phyloP scores from a whole-genome alignment of 177 flowering plant species.

The Vitis hybrid region DNA sequence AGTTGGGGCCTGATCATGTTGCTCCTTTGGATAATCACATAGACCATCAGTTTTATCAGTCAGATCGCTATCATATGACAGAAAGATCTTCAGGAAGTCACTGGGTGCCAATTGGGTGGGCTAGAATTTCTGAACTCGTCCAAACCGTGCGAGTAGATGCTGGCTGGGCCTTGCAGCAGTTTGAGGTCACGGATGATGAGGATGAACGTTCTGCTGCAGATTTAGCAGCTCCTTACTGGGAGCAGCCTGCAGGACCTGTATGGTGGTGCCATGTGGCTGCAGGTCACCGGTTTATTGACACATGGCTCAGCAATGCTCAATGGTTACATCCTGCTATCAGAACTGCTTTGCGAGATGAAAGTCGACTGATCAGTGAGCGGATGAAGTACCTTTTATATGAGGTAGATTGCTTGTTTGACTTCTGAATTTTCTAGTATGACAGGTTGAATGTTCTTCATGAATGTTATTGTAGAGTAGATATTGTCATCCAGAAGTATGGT shows the following conservation, averaged over 20 bases:
- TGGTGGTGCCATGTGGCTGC: constrained; percentile 98
- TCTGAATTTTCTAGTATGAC: neutral
- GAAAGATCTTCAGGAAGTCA: constrained; percentile 43
- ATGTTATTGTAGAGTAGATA: neutral
- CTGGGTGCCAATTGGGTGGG: constrained; percentile 97
- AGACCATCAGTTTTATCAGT: constrained; percentile 23
- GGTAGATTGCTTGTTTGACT: constrained; percentile 42
- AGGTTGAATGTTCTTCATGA: neutral
- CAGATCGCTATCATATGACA: constrained; percentile 16
- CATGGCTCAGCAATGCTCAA: constrained; percentile 82
- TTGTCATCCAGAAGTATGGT: neutral
- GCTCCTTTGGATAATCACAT: constrained; percentile 24
- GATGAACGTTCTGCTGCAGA: constrained; percentile 80
- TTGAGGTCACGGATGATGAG: constrained; percentile 54
- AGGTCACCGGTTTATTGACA: constrained; percentile 46
- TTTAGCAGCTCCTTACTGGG: constrained; percentile 93
- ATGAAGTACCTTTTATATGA: constrained; percentile 93
- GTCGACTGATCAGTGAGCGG: constrained; percentile 80
- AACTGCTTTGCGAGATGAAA: constrained; percentile 89
- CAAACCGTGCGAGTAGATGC: constrained; percentile 65
- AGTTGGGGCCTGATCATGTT: constrained; percentile 17
- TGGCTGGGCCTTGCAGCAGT: constrained; percentile 52
- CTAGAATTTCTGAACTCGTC: constrained; percentile 74
- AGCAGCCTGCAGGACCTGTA: constrained; percentile 81
- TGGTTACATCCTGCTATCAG: constrained; percentile 97